Percentiles rank a stretch among this genome's conserved stretches.
Evolutionary conservation across 768 basidiomycete species (phyloP).

Genomic region (Tremella fuciformis): DNA sequence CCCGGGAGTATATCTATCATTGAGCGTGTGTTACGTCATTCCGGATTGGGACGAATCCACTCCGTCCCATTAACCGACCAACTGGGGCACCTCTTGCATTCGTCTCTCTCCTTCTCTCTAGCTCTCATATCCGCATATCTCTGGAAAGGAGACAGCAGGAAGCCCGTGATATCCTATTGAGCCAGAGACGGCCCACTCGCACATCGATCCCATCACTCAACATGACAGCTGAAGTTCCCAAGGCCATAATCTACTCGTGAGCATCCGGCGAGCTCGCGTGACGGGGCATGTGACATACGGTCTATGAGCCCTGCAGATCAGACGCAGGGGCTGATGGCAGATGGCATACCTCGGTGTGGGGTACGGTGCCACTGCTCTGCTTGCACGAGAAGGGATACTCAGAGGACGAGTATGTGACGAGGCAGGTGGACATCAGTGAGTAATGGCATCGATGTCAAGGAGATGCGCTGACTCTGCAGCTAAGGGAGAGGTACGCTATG

Average conservation of each 20-base stretch:
- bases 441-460: constrained; percentile 1
- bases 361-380: constrained; percentile 50
- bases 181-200: too few relatives aligned
- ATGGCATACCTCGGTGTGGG: constrained; percentile 48
- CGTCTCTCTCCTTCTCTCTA: too few relatives aligned
- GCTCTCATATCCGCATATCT: too few relatives aligned
- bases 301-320: constrained; percentile 2
- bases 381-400: constrained; percentile 77
- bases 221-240: constrained; percentile 50
- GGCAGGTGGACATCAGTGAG: constrained; percentile 52
- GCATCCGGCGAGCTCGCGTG: constrained; percentile 7
- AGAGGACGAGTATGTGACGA: constrained; percentile 68
- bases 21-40: too few relatives aligned
- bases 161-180: too few relatives aligned
- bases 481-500: constrained; percentile 58
- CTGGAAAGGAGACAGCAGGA: not conserved
- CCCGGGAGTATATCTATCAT: too few relatives aligned
- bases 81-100: too few relatives aligned
- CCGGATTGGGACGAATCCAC: too few relatives aligned
- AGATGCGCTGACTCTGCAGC: constrained; percentile 52
- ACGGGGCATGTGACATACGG: not conserved
- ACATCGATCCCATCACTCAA: not conserved
- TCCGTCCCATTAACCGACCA: too few relatives aligned
- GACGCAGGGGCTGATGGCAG: constrained; percentile 14
- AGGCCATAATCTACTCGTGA: constrained; percentile 76